These are phyloP conservation scores for Raffaelea ambrosiae DNA, from an alignment of 2,329 filamentous ascomycete genomes.

Conservation along the genomic window DNA sequence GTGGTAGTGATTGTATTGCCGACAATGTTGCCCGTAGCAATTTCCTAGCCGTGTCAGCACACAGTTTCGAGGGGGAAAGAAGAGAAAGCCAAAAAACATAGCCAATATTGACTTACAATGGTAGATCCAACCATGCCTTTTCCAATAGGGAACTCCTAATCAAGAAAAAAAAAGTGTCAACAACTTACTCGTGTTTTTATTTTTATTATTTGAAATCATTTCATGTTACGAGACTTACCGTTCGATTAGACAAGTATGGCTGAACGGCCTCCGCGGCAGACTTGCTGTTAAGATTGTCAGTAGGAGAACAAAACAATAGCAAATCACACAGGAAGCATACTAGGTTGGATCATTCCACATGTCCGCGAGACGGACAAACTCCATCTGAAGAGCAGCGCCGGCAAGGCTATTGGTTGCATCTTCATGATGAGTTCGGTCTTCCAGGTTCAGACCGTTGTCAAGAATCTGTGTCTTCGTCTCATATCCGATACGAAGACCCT, in stretches of 20 bases:
- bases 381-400: not conserved
- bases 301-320: too few species aligned
- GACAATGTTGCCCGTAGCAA: not conserved
- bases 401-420: not conserved
- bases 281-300: not conserved
- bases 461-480: not conserved
- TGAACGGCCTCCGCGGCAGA: not conserved
- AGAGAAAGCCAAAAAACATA: too few species aligned
- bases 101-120: not conserved
- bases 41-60: too few species aligned
- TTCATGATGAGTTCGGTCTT: not conserved
- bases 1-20: not conserved
- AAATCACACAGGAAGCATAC: too few species aligned
- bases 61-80: too few species aligned
- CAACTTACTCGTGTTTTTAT: too few species aligned
- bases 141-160: not conserved
- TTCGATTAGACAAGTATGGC: not conserved
- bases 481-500: not conserved
- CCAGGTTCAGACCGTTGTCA: not conserved
- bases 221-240: not conserved
- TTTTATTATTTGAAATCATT: not conserved
- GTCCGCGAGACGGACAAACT: not conserved
- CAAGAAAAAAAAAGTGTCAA: too few species aligned
- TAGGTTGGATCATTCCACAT: not conserved
- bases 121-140: not conserved